Base-by-base conservation (phyloP, 1,284 basidiomycete genomes). In the Anthracocystis panici-leucophaei region DNA sequence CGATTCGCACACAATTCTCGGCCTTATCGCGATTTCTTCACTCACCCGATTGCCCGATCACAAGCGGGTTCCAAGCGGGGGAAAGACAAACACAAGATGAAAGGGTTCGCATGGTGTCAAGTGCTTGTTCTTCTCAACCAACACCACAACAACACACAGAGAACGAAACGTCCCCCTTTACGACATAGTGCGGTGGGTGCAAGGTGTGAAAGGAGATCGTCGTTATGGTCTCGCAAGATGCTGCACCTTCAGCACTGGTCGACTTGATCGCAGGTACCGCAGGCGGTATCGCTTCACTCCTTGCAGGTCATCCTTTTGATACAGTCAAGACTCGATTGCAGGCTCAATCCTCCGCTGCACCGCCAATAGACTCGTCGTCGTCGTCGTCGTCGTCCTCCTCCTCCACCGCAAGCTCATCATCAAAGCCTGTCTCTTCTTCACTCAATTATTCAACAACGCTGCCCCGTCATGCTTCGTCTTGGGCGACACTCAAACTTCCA, bases 311-410 rank as follows among this genome's bases (percentile, higher is more conserved):
- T 62, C 81, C 81, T 27, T 82, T 82, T 44, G 82, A 83, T 48
- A 83, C 82, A 3, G 65, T 83, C 65, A 83, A 83, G 72, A 83
- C 81, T 12, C 67, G 82, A 11, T 63, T 83, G 3, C 82, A 83
- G 48, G 60, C 77, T 1, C 77, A 77, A n/a, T 20, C 53, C 2
- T 45, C 53, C 20, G 9, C 45, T n/a, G 41, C 52, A 31, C 18
- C 62, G 2, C 42, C 72, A 31, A 63, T 48, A 65, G 35, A 42
- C 41, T 11, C 55, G 18, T 38, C n/a, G n/a, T n/a, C n/a, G n/a
- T n/a, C n/a, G n/a, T n/a, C n/a, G n/a, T n/a, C n/a, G n/a, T n/a
- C n/a, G n/a, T n/a, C n/a, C n/a, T n/a, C 50, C 20, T 23, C 29
- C n/a, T 25, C 38, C 8, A n/a, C 10, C 18, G 49, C 46, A 11